phyloP scores from a whole-genome alignment of 192 early-diverging fungal species.

The Backusella australiensis region DNA sequence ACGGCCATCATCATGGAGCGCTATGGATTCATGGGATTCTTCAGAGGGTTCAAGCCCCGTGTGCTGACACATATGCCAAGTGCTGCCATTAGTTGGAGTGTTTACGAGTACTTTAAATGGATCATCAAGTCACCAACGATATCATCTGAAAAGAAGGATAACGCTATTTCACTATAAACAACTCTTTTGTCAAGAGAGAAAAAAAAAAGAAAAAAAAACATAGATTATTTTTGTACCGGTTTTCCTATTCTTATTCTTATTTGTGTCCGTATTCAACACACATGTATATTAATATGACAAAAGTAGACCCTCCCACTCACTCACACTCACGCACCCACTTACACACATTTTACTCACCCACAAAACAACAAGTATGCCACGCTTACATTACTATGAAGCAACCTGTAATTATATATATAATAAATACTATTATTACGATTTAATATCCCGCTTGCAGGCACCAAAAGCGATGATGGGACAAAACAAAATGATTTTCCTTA shows the following conservation, averaged over 20 bases:
- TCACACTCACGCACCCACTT: background rate
- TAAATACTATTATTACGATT: background rate
- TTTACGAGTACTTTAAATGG: constrained; percentile 87
- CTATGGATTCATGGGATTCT: constrained; percentile 77
- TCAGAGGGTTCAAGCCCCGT: constrained; percentile 75
- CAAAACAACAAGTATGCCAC: background rate
- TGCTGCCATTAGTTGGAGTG: constrained; percentile 94
- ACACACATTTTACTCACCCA: background rate
- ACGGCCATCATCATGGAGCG: constrained; percentile 72
- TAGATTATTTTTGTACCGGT: background rate
- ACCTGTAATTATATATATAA: background rate
- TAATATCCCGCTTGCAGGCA: background rate
- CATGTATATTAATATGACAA: background rate
- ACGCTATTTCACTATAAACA: background rate
- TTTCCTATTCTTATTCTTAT: background rate
- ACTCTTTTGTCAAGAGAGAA: background rate
- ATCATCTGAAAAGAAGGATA: background rate
- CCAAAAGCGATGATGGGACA: background rate
- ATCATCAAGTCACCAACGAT: background rate
- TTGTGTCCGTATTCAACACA: no score
- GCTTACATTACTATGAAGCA: background rate
- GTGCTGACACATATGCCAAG: constrained; percentile 90
- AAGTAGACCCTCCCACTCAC: no score
- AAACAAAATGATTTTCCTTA: background rate
- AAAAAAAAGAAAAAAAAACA: background rate